Evolutionary conservation across 2,329 filamentous ascomycete genomes (phyloP), one percentile per base, ranked within the genome.

Genomic region (Fusarium heterosporum): DNA sequence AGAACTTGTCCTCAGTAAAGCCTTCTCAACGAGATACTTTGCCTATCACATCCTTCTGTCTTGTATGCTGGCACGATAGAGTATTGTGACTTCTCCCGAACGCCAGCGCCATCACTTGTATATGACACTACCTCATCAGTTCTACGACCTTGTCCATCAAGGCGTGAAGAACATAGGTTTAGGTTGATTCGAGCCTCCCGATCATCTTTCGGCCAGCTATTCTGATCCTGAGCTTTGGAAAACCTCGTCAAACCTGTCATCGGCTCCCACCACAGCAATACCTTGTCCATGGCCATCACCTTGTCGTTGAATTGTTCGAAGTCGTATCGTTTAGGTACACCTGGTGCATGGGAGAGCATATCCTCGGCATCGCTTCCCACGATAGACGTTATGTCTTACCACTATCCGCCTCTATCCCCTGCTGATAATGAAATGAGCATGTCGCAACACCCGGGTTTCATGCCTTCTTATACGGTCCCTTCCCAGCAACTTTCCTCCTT

Each of bases 331-430:
- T 60, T 61, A 38, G 55, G 61, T 34, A 19, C 48, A 55, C 39
- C 30, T 28, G 55, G 48, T 39, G 34, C 48, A 28, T 67, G 55
- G 69, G 53, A 56, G 48, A 54, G 55, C 32, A 38, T 51, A 28
- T 38, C 63, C 30, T 47, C 62, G 38, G 54, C 47, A 14, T 48
- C 61, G 26, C 45, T 36, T 50, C 55, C 62, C 50, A 71, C 72
- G 65, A 62, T 63, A 51, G 55, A 47, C 29, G 50, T 59, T 66
- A 84, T 85, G 82, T 78, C 83, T 65, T 83, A 84, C 72, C 81
- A 83, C 65, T 85, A 84, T 71, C 79, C 82, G 45, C 76, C 79
- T 64, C 78, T 79, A 59, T 77, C 81, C 66, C 76, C 76, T 52
- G 78, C 76, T 72, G 77, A 76, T 71, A 70, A 76, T 67, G 80